Evolutionary conservation across 2,329 filamentous ascomycete genomes (phyloP), one percentile per base, ranked within the genome.

Genomic region (Neobulgaria alba): DNA sequence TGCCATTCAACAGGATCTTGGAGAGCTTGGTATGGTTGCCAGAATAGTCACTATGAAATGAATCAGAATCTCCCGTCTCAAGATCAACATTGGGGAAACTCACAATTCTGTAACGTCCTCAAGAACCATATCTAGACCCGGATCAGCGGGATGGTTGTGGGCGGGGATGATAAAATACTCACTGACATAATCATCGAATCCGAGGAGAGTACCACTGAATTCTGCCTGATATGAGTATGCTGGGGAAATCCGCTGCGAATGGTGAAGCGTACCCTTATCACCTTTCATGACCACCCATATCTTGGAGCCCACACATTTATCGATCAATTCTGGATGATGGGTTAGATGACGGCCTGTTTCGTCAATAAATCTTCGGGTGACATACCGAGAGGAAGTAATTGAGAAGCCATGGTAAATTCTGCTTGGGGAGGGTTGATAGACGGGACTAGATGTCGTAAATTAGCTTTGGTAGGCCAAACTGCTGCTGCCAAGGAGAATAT

Each of bases 241-340:
- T 5, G 12, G 14, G 32, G n/a, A n/a, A 5, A n/a, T 33, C 29
- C 19, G 23, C 10, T 33, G 12, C 9, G 4, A 41, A n/a, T 34
- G 33, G 32, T n/a, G 39, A 34, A 34, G 46, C 62, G 26, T 67
- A 94, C 92, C 92, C 72, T 95, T 96, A 62, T 96, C 92, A 52
- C 89, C 87, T 68, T 98, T 98, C 92, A 98, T 98, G 57, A 98
- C 79, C 49, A 98, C 89, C 89, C 90, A 95, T 64, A 98, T 96
- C 57, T 83, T 84, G 40, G 89, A 96, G 47, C 92, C 92, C 52
- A 98, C 89, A 62, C 92, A 98, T 67, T 95, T 95, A 71, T 98
- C 92, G 64, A 98, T 96, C 61, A 98, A 79, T 67, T 98, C 92
- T 95, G 59, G 16, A 32, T 20, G 29, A 7, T 26, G 7, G 12